phyloP scores from a whole-genome alignment of 2,329 filamentous ascomycete genomes.

The Beauveria pseudobassiana region DNA sequence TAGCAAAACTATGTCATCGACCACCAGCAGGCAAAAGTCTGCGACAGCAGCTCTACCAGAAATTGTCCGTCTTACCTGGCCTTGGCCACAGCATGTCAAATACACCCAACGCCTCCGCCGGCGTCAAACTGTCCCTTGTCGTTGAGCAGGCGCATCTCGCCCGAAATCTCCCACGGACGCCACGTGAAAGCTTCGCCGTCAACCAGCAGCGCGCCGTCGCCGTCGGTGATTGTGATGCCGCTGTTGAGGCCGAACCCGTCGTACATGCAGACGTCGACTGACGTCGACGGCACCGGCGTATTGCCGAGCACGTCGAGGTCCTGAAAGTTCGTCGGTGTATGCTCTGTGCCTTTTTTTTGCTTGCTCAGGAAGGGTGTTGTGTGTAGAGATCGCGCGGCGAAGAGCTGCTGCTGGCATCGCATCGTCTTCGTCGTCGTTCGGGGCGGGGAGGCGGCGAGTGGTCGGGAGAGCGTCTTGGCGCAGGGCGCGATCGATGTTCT shows the following conservation, averaged over 20 bases:
- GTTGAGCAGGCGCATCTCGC: constrained; percentile 53
- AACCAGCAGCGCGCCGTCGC: constrained; percentile 69
- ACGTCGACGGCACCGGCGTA: constrained; percentile 69
- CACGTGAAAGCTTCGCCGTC: constrained; percentile 84
- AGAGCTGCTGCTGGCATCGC: not conserved
- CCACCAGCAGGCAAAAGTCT: not conserved
- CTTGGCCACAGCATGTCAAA: constrained; percentile 78
- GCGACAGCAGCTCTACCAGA: not conserved
- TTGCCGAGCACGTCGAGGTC: constrained; percentile 72
- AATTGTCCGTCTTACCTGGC: constrained; percentile 52
- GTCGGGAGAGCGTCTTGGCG: not conserved
- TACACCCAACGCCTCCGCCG: constrained; percentile 62
- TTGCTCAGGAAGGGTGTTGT: constrained; percentile 14
- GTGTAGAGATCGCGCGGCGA: constrained; percentile 15
- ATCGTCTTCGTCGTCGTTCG: not conserved
- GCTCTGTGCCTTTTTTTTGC: constrained; percentile 20
- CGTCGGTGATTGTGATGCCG: constrained; percentile 61
- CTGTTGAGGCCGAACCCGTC: constrained; percentile 86
- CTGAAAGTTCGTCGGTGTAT: constrained; percentile 54
- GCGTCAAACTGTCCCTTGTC: constrained; percentile 71
- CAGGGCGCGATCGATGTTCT: not conserved
- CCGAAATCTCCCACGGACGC: constrained; percentile 64
- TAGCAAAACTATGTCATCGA: not conserved
- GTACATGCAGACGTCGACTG: constrained; percentile 71
- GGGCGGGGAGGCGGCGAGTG: not conserved